These are phyloP conservation scores for Nicotiana benthamiana DNA, from an alignment of 257 asterid genomes.

Conservation along the genomic window DNA sequence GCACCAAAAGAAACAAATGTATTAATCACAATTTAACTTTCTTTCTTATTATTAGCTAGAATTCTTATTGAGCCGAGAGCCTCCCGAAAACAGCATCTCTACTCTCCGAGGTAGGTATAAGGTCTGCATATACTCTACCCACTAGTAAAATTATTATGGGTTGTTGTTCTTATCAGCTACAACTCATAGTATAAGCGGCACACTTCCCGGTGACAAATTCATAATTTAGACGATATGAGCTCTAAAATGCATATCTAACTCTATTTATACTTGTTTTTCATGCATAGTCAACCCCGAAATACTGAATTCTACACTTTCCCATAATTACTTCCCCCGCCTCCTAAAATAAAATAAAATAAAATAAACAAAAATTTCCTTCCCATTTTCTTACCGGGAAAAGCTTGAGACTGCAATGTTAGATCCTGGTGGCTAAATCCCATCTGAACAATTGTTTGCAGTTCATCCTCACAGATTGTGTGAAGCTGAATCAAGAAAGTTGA, in stretches of 20 bases:
- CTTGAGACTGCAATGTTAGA: constrained; percentile 14
- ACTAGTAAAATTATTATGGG: too few species aligned
- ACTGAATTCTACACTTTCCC: neutral
- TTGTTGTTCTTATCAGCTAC: neutral
- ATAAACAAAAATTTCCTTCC: too few species aligned
- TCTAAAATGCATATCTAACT: too few species aligned
- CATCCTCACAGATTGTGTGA: constrained; percentile 63
- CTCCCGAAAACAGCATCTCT: too few species aligned
- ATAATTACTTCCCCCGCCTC: too few species aligned
- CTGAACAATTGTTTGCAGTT: constrained; percentile 78
- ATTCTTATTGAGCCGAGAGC: too few species aligned
- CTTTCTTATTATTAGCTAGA: too few species aligned
- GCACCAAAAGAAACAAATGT: constrained; percentile 19
- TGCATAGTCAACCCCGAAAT: neutral
- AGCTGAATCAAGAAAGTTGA: constrained; percentile 34
- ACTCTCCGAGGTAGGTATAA: too few species aligned
- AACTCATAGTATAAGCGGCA: neutral
- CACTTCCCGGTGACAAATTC: neutral
- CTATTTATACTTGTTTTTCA: neutral
- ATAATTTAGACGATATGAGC: neutral
- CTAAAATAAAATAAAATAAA: neutral
- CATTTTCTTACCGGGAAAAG: constrained; percentile 45
- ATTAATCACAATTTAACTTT: neutral
- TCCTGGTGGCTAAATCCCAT: constrained; percentile 53
- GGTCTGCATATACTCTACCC: too few species aligned